A percentile compares a stretch with the other conserved stretches of the same genome.
phyloP scores from a whole-genome alignment of 73 alveolate genomes.

The Paramecium biaurelia region DNA sequence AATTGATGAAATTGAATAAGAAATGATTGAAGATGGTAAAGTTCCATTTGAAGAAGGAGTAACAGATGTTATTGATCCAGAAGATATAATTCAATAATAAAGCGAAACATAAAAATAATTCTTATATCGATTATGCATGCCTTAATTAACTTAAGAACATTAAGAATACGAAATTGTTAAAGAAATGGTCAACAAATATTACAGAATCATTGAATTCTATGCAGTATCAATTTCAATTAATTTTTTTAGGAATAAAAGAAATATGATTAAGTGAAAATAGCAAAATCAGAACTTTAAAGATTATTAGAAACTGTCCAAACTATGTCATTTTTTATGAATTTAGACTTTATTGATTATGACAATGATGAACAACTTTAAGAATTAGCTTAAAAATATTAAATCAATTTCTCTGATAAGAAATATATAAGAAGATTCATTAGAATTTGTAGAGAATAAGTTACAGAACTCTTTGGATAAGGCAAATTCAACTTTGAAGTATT shows the following conservation, averaged over 20 bases:
- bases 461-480: slow-evolving; percentile 59
- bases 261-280: slow-evolving; percentile 49
- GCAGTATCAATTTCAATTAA: not conserved
- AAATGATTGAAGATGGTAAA: slow-evolving; percentile 60
- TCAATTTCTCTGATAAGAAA: slow-evolving; percentile 42
- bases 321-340: slow-evolving; percentile 18
- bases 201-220: slow-evolving; percentile 59
- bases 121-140: slow-evolving; percentile 15
- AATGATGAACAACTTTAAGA: not conserved
- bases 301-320: slow-evolving; percentile 42
- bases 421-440: slow-evolving; percentile 47
- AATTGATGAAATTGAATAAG: slow-evolving; percentile 59
- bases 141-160: slow-evolving; percentile 42
- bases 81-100: not conserved
- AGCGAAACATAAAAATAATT: not conserved
- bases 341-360: slow-evolving; percentile 48
- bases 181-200: slow-evolving; percentile 62
- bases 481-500: slow-evolving; percentile 57
- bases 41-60: slow-evolving; percentile 41
- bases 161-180: slow-evolving; percentile 59
- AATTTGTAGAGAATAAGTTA: slow-evolving; percentile 53
- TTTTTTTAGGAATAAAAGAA: slow-evolving; percentile 39
- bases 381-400: not conserved
- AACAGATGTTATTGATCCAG: slow-evolving; percentile 29
- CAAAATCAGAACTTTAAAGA: slow-evolving; percentile 52